Conservation (phyloP, 208 protist genomes). For the Trypanosoma caninum region DNA sequence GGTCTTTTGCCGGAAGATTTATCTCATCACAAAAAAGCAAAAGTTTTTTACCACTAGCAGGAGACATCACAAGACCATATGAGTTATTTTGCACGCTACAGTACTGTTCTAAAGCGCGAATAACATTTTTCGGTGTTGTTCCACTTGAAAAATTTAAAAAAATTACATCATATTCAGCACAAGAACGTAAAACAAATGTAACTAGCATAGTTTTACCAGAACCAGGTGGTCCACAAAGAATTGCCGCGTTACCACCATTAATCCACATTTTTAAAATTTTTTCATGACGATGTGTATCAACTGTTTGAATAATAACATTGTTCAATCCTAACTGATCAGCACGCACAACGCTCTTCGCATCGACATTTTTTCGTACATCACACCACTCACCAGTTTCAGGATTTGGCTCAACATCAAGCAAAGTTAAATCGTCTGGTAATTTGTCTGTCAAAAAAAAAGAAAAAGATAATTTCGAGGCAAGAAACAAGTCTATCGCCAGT, state of each 20-base stretch:
- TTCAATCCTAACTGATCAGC: conserved; percentile 90
- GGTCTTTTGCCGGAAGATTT: conserved; percentile 96
- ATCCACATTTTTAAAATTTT: conserved; percentile 96
- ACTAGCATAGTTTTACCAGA: conserved; percentile 99
- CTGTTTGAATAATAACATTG: conserved; percentile 97
- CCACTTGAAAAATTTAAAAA: conserved; percentile 98
- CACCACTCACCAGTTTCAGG: conserved; percentile 79
- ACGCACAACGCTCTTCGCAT: conserved; percentile 81
- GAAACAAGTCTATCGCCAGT: conserved; percentile 53
- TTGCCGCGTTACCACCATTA: conserved; percentile 84
- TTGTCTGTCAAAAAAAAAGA: neutral
- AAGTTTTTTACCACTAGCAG: conserved; percentile 91
- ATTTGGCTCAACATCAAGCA: conserved; percentile 87
- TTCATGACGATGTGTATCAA: conserved; percentile 98
- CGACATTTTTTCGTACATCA: conserved; percentile 66
- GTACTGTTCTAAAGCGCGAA: conserved; percentile 98
- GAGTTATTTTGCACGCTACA: conserved; percentile 93
- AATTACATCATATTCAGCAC: conserved; percentile 94
- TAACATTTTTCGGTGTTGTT: conserved; percentile 94
- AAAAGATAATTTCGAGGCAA: conserved; percentile 7
- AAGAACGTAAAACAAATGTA: conserved; percentile 83
- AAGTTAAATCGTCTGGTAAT: conserved; percentile 17
- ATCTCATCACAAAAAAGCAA: conserved; percentile 99
- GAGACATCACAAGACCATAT: conserved; percentile 88
- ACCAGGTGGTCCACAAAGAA: conserved; percentile 98